Conservation (phyloP, 2,329 filamentous ascomycete genomes). For the Rhynchosporium secalis region DNA sequence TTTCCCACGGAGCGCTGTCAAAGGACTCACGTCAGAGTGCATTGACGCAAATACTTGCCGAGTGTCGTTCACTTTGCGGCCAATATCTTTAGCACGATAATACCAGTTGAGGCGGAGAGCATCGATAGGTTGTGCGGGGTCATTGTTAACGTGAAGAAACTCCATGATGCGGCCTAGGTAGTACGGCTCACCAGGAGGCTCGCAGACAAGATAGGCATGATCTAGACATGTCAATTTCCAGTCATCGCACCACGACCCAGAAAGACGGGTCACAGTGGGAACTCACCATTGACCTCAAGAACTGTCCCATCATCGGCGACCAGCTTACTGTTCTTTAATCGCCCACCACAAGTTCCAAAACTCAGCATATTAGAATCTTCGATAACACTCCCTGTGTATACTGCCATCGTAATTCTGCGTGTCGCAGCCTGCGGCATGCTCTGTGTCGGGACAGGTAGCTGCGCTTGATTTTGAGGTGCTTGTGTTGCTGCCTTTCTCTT, state of each 20-base stretch:
- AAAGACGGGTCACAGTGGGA: not conserved
- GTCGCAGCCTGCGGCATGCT: slow-evolving; percentile 22
- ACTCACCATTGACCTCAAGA: slow-evolving; percentile 81
- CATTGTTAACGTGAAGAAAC: slow-evolving; percentile 81
- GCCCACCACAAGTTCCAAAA: slow-evolving; percentile 71
- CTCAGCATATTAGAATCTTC: slow-evolving; percentile 83
- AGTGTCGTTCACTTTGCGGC: slow-evolving; percentile 86
- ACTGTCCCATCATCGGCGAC: slow-evolving; percentile 88
- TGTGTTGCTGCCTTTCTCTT: slow-evolving; percentile 74
- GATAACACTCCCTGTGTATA: slow-evolving; percentile 24
- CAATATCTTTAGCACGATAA: slow-evolving; percentile 94
- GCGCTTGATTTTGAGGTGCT: slow-evolving; percentile 26
- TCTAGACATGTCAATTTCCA: slow-evolving; percentile 47
- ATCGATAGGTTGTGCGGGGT: slow-evolving; percentile 73
- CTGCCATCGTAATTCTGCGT: slow-evolving; percentile 28
- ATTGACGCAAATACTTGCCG: slow-evolving; percentile 93
- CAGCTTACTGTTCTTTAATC: slow-evolving; percentile 73
- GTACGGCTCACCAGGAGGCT: slow-evolving; percentile 96
- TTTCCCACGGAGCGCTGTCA: slow-evolving; percentile 90
- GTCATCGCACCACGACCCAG: not conserved
- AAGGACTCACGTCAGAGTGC: slow-evolving; percentile 94
- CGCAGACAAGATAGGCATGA: slow-evolving; percentile 94
- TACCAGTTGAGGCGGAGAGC: slow-evolving; percentile 96
- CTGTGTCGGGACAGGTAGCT: slow-evolving; percentile 20
- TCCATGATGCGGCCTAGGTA: slow-evolving; percentile 99